Evolutionary conservation across 2,329 filamentous ascomycete species (phyloP), one percentile per base, ranked within the genome.

Genomic region (Coniochaeta hoffmannii): DNA sequence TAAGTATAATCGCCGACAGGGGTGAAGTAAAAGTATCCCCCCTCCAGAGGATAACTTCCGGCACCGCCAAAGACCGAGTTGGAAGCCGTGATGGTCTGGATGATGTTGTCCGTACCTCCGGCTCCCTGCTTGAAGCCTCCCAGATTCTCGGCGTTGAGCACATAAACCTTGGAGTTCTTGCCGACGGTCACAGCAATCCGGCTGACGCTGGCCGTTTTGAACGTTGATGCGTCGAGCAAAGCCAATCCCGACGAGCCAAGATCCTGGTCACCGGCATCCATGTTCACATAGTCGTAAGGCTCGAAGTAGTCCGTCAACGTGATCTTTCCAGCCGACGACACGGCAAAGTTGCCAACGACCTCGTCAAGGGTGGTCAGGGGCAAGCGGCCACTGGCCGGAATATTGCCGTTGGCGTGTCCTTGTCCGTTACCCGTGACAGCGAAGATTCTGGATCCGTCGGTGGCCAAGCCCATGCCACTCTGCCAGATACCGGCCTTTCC

Each of bases 231-330:
- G 6, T 78, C 74, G 1, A 79, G 68, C 1, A 77, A 68, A 14
- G 70, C 69, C 0, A 75, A 71, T 6, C 68, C 69, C 2, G 65
- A 63, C 15, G 68, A 67, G n/a, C 78, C 78, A 7, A 81, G 63
- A 61, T 81, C 78, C 52, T 75, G 73, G 54, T 81, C 77, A 0
- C 72, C 77, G 8, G 74, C 76, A 53, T 80, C 76, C 51, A 80
- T 66, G 0, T 73, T 69, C 55, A 70, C 69, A 55, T 81, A 80
- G 50, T 80, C 77, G 59, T 72, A 78, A 0, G 79, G 79, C 70
- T 81, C 77, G 56, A 81, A 81, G 61, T 80, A 82, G 53, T 81
- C 78, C 10, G 72, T 68, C 4, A 80, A 59, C 0, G 67, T 68
- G 0, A 81, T 71, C 41, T 78, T 71, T 7, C 75, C 76, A 1